Conservation (phyloP, 257 asterid genomes). For the Sherardia arvensis region DNA sequence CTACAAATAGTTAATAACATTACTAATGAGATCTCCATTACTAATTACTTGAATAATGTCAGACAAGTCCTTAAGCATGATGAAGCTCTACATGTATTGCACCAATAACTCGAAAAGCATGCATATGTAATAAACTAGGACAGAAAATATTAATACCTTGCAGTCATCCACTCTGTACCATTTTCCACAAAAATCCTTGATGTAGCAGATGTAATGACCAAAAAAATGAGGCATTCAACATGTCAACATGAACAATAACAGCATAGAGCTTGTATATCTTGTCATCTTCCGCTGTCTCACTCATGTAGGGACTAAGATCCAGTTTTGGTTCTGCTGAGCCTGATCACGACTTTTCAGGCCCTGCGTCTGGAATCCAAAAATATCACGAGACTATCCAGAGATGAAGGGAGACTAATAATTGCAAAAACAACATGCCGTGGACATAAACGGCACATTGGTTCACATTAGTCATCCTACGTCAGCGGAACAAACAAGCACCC, state of each 20-base stretch:
- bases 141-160: conserved; percentile 43
- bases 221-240: conserved; percentile 96
- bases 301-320: conserved; percentile 75
- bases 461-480: too few species aligned
- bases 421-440: too few species aligned
- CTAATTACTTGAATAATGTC: too few species aligned
- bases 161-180: conserved; percentile 94
- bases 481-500: too few species aligned
- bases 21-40: too few species aligned
- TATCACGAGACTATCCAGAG: too few species aligned
- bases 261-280: conserved; percentile 85
- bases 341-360: too few species aligned
- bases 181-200: conserved; percentile 68
- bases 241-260: conserved; percentile 91
- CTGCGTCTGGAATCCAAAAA: too few species aligned
- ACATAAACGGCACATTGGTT: too few species aligned
- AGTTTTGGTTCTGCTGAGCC: too few species aligned
- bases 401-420: too few species aligned
- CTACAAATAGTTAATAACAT: background rate
- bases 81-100: background rate
- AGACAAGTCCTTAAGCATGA: too few species aligned
- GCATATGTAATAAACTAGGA: background rate
- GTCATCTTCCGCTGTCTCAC: conserved; percentile 50
- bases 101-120: background rate
- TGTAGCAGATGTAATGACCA: conserved; percentile 93